phyloP scores from a whole-genome alignment of 1,139 yeast genomes.

The Chernovozyma sophiae-reginae region DNA sequence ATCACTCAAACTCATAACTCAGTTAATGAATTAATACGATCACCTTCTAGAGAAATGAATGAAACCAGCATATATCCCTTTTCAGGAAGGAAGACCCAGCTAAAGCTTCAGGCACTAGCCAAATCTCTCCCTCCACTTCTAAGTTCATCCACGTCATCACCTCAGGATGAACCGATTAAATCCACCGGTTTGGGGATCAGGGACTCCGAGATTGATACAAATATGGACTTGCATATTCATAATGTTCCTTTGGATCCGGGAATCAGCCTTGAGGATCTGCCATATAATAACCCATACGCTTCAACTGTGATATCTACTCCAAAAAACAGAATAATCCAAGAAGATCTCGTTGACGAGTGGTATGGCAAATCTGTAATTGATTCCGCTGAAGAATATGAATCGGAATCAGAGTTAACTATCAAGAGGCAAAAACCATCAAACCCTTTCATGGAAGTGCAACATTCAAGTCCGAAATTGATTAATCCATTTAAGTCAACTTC shows the following conservation, averaged over 20 bases:
- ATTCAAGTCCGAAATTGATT: slow-evolving; percentile 2
- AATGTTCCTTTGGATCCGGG: slow-evolving; percentile 1
- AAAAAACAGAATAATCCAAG: slow-evolving; percentile 9
- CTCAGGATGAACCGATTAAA: not conserved
- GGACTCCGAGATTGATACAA: not conserved
- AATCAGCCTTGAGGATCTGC: too few species aligned
- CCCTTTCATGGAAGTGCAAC: slow-evolving; percentile 2
- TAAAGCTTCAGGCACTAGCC: slow-evolving; percentile 5
- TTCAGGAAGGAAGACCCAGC: not conserved
- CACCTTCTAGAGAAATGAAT: too few species aligned
- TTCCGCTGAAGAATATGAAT: not conserved
- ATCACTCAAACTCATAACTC: slow-evolving; percentile 1
- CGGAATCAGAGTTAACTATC: not conserved
- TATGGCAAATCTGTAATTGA: not conserved
- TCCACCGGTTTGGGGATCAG: slow-evolving; percentile 4
- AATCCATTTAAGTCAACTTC: slow-evolving; percentile 11
- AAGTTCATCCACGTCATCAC: not conserved
- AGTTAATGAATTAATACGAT: not conserved
- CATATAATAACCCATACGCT: too few species aligned
- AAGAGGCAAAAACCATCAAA: not conserved
- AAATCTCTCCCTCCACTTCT: slow-evolving; percentile 1
- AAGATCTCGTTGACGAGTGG: slow-evolving; percentile 5
- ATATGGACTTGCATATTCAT: slow-evolving; percentile 2
- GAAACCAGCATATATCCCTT: not conserved
- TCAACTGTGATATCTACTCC: slow-evolving; percentile 9